phyloP scores from a whole-genome alignment of 768 basidiomycete species.

The Tylopilus sp. region DNA sequence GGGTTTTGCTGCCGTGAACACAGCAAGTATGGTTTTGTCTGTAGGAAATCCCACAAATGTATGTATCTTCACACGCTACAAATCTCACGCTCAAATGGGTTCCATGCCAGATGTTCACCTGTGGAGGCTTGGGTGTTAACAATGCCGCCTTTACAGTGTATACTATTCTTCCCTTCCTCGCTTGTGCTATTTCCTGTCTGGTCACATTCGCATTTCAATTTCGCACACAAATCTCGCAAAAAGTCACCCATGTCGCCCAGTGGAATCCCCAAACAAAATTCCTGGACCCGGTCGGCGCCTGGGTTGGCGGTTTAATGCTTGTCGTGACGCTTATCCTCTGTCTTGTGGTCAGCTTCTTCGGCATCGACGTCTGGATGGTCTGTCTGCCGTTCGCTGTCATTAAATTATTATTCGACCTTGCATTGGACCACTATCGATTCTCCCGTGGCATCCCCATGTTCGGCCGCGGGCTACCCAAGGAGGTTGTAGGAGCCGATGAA shows the following conservation, averaged over 20 bases:
- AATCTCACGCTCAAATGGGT: too few relatives aligned
- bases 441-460: slow-evolving; percentile 23
- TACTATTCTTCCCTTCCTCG: slow-evolving; percentile 77
- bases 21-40: too few relatives aligned
- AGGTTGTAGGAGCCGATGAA: background rate
- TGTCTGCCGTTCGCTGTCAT: slow-evolving; percentile 74
- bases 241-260: slow-evolving; percentile 34
- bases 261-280: slow-evolving; percentile 60
- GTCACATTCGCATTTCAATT: slow-evolving; percentile 58
- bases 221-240: slow-evolving; percentile 49
- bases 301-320: slow-evolving; percentile 68
- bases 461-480: slow-evolving; percentile 2
- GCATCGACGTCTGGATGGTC: slow-evolving; percentile 81
- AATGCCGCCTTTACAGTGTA: slow-evolving; percentile 80
- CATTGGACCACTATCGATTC: slow-evolving; percentile 53
- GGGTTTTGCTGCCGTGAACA: too few relatives aligned
- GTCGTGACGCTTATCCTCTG: slow-evolving; percentile 65
- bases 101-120: slow-evolving; percentile 57
- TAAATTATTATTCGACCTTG: slow-evolving; percentile 68
- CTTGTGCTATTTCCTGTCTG: slow-evolving; percentile 60
- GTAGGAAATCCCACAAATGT: too few relatives aligned
- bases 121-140: slow-evolving; percentile 32
- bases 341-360: slow-evolving; percentile 72
- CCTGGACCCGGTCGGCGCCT: slow-evolving; percentile 69
- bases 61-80: too few relatives aligned